Percentiles rank a stretch among this genome's conserved stretches.
phyloP scores from a whole-genome alignment of 2,329 filamentous ascomycete species.

The Colletotrichum horii region DNA sequence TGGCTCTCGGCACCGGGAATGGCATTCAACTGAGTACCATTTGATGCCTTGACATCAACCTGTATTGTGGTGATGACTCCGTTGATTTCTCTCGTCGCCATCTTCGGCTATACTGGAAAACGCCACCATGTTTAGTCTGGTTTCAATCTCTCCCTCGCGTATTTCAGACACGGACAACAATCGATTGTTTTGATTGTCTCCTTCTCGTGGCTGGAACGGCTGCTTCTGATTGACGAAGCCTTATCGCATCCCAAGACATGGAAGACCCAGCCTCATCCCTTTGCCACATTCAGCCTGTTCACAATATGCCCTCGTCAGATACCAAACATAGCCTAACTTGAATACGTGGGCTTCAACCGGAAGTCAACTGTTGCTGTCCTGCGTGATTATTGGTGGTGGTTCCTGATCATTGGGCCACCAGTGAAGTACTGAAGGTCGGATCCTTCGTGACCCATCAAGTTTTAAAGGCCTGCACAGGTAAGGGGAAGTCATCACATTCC shows the following conservation, averaged over 20 bases:
- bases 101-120: neutral
- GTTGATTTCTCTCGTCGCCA: neutral
- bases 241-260: neutral
- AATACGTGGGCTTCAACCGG: fast-evolving
- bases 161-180: neutral
- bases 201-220: neutral
- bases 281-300: neutral
- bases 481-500: neutral
- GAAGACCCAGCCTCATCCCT: fast-evolving
- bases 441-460: neutral
- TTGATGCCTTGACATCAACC: fast-evolving
- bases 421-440: neutral
- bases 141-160: neutral
- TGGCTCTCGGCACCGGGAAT: fast-evolving
- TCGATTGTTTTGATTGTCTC: fast-evolving
- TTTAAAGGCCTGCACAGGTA: neutral
- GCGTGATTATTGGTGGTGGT: neutral
- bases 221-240: neutral
- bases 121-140: neutral
- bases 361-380: fast-evolving
- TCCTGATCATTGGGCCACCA: neutral
- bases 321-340: fast-evolving
- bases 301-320: fast-evolving
- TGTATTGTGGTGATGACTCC: neutral
- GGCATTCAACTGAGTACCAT: fast-evolving